Evolutionary conservation across 257 asterid genomes (phyloP), one percentile per base, ranked within the genome.

Genomic region (Fraxinus anomala): DNA sequence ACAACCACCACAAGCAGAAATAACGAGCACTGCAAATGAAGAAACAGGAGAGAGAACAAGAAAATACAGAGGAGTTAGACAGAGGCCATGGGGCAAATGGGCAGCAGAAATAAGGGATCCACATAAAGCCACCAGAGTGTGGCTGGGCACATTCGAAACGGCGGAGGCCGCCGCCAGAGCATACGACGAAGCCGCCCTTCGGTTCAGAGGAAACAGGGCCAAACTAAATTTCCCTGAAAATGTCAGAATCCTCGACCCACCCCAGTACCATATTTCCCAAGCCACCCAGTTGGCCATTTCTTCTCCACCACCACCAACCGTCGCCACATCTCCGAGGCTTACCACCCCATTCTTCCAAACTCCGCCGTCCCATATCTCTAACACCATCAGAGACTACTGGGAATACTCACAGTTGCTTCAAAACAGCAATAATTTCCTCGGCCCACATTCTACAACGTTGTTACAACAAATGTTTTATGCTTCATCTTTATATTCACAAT

Each of bases 51-150:
- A 92, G 70, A 87, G 87, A 67, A 82, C 28, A 26, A 26, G 89
- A 51, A 88, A 82, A 83, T 94, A 92, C 83, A 89, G 97, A 83
- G 99, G 99, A 17, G 97, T 92, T 0, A 87, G 99, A 47, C 97
- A 91, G n/a, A 78, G 98, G 30, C 97, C 97, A 13, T 92, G 97
- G 96, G 97, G 97, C 0, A 94, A 94, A 87, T 94, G 97, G 97
- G 98, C 97, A 0, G 98, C 98, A 0, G 98, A 94, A 68, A 94
- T 94, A 78, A 76, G 99, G 75, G 97, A 92, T 71, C 99, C 99
- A 1, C 94, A 91, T 31, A 94, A 89, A 80, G 97, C 97, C 23
- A 91, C 96, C 2, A 81, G 99, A 56, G 97, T 92, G 17, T 94
- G 99, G 97, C 85, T 94, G 36, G 99, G 99, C 36, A 94, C 99